Base-by-base conservation (phyloP, 2,329 filamentous ascomycete genomes). In the Colletotrichum echinochloae region DNA sequence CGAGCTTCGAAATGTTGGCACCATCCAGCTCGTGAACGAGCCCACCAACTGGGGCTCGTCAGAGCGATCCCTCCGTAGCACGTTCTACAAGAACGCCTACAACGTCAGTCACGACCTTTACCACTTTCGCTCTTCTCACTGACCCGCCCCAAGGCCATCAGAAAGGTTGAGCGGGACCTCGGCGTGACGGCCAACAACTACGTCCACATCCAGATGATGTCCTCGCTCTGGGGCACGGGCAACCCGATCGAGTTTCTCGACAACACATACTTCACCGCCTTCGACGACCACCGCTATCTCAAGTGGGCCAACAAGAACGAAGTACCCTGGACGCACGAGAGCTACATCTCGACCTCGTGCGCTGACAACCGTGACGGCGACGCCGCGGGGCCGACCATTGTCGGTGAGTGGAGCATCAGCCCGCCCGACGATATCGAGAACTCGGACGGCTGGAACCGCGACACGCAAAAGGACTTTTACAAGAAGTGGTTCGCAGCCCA, bases 21-120 rank as follows among this genome's bases (percentile, higher is more conserved):
- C 88, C 84, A 76, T 90, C 46, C 83, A 87, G 75, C 77, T 90
- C 16, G 79, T 90, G 64, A 90, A 90, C 74, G 88, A 90, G 76
- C 88, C 88, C 4, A 76, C 85, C 16, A 82, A 82, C 60, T 72
- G 72, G 49, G 77, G 82, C 59, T 73, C 77, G 14, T 74, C 74
- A 7, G 76, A 77, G 1, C 78, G 73, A 28, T 74, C 75, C 39
- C 69, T 87, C 76, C 75, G 80, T 12, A 77, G 78, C 20, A 77
- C 74, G 12, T 89, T 81, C 78, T 89, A 89, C 74, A 83, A 83
- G 5, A 81, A 80, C 16, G 86, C 85, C 3, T 74, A 76, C 35
- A 66, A 73, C 11, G 74, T 74, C 2, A 33, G 67, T 57, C 8
- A 7, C 9, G 9, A 12, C 16, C 46, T 44, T 33, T 39, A 6